These are phyloP conservation scores for Aspergillus texensis DNA, from an alignment of 2,329 filamentous ascomycete species.

Conservation along the genomic window DNA sequence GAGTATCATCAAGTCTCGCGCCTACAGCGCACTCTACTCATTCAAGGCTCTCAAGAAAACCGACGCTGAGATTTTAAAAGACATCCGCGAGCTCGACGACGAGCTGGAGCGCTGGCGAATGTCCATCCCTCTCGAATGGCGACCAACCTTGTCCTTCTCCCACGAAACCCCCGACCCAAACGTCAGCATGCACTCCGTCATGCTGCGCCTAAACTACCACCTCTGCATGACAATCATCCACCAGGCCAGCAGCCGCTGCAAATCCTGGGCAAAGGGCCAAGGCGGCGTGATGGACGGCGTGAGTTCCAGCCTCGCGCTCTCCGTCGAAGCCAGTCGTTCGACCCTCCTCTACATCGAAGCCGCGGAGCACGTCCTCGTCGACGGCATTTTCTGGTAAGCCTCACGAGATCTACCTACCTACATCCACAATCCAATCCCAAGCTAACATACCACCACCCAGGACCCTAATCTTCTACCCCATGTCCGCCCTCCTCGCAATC, in stretches of 20 bases:
- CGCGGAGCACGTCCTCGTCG: slow-evolving; percentile 46
- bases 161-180: slow-evolving; percentile 34
- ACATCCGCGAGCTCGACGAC: slow-evolving; percentile 60
- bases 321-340: slow-evolving; percentile 59
- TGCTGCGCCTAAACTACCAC: slow-evolving; percentile 59
- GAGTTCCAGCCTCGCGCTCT: slow-evolving; percentile 56
- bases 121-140: slow-evolving; percentile 48
- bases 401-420: background rate
- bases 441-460: slow-evolving; percentile 34
- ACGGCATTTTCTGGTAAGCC: slow-evolving; percentile 55
- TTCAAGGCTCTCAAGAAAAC: slow-evolving; percentile 51
- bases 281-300: slow-evolving; percentile 49
- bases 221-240: slow-evolving; percentile 60
- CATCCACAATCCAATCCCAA: background rate
- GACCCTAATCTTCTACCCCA: slow-evolving; percentile 60
- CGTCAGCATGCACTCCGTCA: slow-evolving; percentile 52
- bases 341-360: slow-evolving; percentile 54
- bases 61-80: slow-evolving; percentile 57
- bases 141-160: slow-evolving; percentile 53
- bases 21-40: slow-evolving; percentile 55
- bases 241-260: slow-evolving; percentile 56
- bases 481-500: slow-evolving; percentile 56
- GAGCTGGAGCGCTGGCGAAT: slow-evolving; percentile 59
- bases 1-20: slow-evolving; percentile 56
- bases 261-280: slow-evolving; percentile 42